Conservation (phyloP, 2,329 filamentous ascomycete species). For the Sphaceloma murrayae region DNA sequence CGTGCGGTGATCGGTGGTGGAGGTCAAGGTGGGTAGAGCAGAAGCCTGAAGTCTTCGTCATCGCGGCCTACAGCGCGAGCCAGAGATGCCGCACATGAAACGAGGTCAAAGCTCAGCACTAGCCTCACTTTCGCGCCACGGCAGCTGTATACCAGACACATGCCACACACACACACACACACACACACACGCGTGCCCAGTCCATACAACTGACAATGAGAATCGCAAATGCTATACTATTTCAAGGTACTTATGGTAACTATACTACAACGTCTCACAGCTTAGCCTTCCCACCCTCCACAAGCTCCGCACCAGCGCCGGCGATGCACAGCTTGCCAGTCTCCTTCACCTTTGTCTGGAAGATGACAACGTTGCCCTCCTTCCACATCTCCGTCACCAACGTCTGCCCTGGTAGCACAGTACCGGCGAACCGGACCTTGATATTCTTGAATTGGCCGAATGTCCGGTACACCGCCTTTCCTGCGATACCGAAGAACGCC, state of each 20-base stretch:
- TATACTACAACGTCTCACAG: slow-evolving; percentile 32
- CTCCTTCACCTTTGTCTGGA: slow-evolving; percentile 84
- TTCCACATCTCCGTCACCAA: slow-evolving; percentile 92
- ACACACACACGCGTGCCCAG: too few relatives aligned
- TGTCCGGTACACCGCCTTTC: slow-evolving; percentile 77
- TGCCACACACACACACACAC: too few relatives aligned
- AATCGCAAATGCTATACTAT: too few relatives aligned
- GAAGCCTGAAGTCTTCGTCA: slow-evolving; percentile 15
- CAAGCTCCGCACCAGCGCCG: slow-evolving; percentile 68
- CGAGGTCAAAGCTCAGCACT: slow-evolving; percentile 8
- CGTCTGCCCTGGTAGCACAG: slow-evolving; percentile 80
- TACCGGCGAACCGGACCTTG: slow-evolving; percentile 83
- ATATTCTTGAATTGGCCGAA: slow-evolving; percentile 82
- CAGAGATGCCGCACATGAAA: slow-evolving; percentile 5
- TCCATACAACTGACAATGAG: background rate
- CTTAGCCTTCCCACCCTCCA: slow-evolving; percentile 43
- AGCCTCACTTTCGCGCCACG: background rate
- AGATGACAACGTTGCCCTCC: slow-evolving; percentile 67
- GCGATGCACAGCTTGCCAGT: slow-evolving; percentile 82
- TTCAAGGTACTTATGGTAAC: too few relatives aligned
- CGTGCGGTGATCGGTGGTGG: background rate
- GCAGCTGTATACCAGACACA: background rate
- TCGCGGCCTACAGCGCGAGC: slow-evolving; percentile 7
- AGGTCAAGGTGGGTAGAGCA: background rate
- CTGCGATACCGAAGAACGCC: slow-evolving; percentile 84